A percentile compares a stretch with the other conserved stretches of the same genome.
These are phyloP conservation scores for Elsinoe necatrix DNA, from an alignment of 2,329 filamentous ascomycete species.

Conservation along the genomic window DNA sequence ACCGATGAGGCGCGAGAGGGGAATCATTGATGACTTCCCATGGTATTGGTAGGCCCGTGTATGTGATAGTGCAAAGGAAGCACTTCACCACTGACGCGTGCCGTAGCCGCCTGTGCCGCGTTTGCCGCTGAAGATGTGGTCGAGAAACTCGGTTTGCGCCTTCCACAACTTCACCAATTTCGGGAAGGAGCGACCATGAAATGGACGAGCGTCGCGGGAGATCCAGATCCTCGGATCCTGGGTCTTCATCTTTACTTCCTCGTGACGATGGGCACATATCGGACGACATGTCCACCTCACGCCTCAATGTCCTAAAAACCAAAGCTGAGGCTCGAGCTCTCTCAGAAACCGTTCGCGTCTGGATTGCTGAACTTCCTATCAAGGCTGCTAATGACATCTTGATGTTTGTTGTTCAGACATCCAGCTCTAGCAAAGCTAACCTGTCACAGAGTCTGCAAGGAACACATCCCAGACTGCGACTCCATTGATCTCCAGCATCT, in stretches of 20 bases:
- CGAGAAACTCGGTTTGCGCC: neutral
- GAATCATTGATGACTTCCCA: neutral
- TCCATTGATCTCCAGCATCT: constrained; percentile 49
- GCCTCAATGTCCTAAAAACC: constrained; percentile 32
- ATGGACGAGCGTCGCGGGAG: constrained; percentile 14
- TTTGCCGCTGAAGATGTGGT: neutral
- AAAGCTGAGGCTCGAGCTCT: constrained; percentile 43
- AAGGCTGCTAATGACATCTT: constrained; percentile 65
- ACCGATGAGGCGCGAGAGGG: constrained; percentile 20
- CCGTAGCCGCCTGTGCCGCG: constrained; percentile 11
- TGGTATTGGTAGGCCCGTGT: neutral
- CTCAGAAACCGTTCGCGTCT: constrained; percentile 50
- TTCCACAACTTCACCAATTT: neutral
- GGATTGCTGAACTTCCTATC: constrained; percentile 63
- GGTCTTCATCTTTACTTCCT: constrained; percentile 3
- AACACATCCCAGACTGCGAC: constrained; percentile 36
- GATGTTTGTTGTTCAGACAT: constrained; percentile 44
- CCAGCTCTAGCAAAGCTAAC: constrained; percentile 18
- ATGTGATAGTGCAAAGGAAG: neutral
- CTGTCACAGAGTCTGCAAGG: constrained; percentile 37
- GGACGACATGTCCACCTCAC: constrained; percentile 15
- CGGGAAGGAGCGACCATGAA: constrained; percentile 11
- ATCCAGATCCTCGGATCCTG: constrained; percentile 15
- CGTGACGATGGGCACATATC: neutral
- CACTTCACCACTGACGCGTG: neutral